Evolutionary conservation across 169 alveolate genomes (phyloP).

Genomic region (Plasmodium inui): DNA sequence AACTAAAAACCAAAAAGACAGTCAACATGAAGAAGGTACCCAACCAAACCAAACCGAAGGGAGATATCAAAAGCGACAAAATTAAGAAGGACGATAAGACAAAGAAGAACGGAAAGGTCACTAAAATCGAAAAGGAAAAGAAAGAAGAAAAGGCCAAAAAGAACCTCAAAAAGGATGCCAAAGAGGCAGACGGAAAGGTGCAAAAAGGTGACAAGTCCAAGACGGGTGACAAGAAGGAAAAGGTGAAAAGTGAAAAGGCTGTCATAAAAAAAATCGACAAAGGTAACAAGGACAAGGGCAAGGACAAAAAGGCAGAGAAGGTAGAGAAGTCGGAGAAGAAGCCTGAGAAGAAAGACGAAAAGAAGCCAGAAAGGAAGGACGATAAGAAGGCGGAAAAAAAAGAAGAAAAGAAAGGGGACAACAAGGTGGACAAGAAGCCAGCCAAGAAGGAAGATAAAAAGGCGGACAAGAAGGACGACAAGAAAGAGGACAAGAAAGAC

Average conservation of each 20-base stretch:
- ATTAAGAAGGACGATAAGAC: conserved; percentile 26
- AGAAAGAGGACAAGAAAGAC: conserved; percentile 2
- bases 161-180: conserved; percentile 32
- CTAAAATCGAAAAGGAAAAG: conserved; percentile 14
- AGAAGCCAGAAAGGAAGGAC: neutral
- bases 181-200: neutral
- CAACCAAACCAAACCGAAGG: conserved; percentile 12
- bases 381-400: conserved; percentile 16
- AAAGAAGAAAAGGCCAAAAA: conserved; percentile 7
- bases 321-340: conserved; percentile 16
- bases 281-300: neutral
- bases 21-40: neutral
- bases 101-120: conserved; percentile 6
- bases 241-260: neutral
- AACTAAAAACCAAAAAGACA: conserved; percentile 23
- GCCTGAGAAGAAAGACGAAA: conserved; percentile 20
- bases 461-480: neutral
- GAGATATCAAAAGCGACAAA: conserved; percentile 15
- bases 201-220: conserved; percentile 11
- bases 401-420: neutral
- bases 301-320: neutral
- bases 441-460: neutral
- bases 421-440: conserved; percentile 22
- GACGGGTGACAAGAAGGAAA: conserved; percentile 10
- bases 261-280: neutral